phyloP scores from a whole-genome alignment of 2,329 filamentous ascomycete species.

The Aspergillus sp. region DNA sequence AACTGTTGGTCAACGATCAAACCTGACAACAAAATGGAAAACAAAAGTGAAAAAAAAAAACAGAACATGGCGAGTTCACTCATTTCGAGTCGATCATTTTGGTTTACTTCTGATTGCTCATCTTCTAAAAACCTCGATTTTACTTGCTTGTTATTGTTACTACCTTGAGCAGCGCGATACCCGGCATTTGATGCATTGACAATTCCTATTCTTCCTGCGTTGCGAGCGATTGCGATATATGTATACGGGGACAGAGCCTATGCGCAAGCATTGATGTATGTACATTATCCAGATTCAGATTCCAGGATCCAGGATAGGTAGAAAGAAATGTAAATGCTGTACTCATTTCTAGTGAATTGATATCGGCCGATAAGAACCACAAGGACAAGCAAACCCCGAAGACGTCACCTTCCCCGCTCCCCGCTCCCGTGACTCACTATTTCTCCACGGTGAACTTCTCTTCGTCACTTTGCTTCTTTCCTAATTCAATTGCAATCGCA shows the following conservation, averaged over 20 bases:
- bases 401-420: not conserved
- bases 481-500: no score
- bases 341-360: not conserved
- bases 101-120: not conserved
- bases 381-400: not conserved
- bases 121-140: no score
- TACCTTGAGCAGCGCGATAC: conserved; percentile 32
- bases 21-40: not conserved
- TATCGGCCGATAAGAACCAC: not conserved
- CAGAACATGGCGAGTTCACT: not conserved
- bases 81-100: not conserved
- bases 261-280: not conserved
- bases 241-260: not conserved
- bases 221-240: not conserved
- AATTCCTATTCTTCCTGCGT: not conserved
- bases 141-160: not conserved
- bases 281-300: not conserved
- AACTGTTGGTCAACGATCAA: not conserved
- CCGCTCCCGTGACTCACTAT: not conserved
- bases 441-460: not conserved
- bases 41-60: not conserved
- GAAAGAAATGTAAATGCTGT: not conserved
- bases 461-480: not conserved
- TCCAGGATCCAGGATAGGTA: not conserved
- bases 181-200: conserved; percentile 10